These are phyloP conservation scores for Niveomyces coronatus DNA, from an alignment of 2,329 filamentous ascomycete species.

Conservation along the genomic window DNA sequence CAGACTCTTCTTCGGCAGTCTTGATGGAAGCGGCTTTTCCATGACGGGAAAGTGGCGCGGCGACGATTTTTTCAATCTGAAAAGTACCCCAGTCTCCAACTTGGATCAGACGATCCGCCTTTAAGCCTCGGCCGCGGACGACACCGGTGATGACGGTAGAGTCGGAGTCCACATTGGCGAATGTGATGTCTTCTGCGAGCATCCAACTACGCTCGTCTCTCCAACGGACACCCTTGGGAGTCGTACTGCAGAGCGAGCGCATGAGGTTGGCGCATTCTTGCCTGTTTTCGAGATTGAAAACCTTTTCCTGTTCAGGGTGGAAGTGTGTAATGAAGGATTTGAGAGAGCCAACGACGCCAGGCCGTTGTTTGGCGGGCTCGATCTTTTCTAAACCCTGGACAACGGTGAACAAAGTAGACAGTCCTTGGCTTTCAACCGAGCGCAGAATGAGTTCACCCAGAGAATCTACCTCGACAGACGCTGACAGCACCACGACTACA, in stretches of 20 bases:
- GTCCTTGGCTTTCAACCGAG: constrained; percentile 83
- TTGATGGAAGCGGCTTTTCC: constrained; percentile 61
- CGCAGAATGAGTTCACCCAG: constrained; percentile 77
- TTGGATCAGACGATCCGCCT: constrained; percentile 82
- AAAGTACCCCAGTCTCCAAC: constrained; percentile 91
- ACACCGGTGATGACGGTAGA: constrained; percentile 72
- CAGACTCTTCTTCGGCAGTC: constrained; percentile 46
- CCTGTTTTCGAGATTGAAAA: constrained; percentile 77
- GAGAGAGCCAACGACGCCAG: constrained; percentile 68
- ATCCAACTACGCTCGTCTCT: constrained; percentile 94
- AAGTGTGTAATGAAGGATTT: constrained; percentile 93
- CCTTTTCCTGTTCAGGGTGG: constrained; percentile 83
- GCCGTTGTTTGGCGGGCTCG: constrained; percentile 67
- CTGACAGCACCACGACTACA: constrained; percentile 75
- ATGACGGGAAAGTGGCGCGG: constrained; percentile 55
- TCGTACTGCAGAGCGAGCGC: constrained; percentile 81
- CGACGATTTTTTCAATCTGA: constrained; percentile 80
- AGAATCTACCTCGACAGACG: constrained; percentile 72
- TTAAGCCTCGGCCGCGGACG: constrained; percentile 75
- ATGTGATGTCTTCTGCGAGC: constrained; percentile 73
- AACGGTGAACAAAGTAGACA: constrained; percentile 82
- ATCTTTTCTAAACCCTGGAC: constrained; percentile 71
- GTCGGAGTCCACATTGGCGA: constrained; percentile 50
- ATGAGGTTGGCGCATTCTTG: constrained; percentile 89
- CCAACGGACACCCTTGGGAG: constrained; percentile 91